Evolutionary conservation across 108 stramenopile genomes (phyloP), one percentile per base, ranked within the genome.

Genomic region (Skeletonema marinoi): DNA sequence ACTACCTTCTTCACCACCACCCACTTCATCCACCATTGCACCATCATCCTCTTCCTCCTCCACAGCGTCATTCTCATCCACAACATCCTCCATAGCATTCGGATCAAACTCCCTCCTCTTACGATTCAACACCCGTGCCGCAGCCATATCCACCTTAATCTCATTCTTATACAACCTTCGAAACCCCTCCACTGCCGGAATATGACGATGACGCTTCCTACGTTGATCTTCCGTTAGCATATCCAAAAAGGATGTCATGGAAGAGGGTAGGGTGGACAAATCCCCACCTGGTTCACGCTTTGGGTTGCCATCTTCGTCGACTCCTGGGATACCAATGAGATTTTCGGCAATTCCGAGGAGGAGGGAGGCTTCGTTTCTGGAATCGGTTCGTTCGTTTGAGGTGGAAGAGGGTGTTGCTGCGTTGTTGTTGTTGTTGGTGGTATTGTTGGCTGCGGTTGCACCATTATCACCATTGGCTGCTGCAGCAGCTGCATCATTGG

Each of bases 121-220:
- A 38, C 35, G 56, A 17, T 39, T 30, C 39, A 48, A 77, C 48
- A 60, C 62, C 48, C 91, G 54, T 0, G 90, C 89, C 68, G 86
- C 70, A 6, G 73, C 73, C 68, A 96, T 68, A 82, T 96, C 95
- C 16, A 68, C 77, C 84, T 91, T 93, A 66, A 92, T 74, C 83
- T 96, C 93, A 25, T 72, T 66, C 68, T 91, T 93, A 56, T 87
- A 81, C 59, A 96, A 72, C 65, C 74, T 74, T 36, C 88, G 88
- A 77, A 96, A 91, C 1, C 95, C 95, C 10, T 92, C 93, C 21
- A 93, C 93, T 10, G 84, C 84, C 4, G 95, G 95, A 36, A 96
- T 63, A 65, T 88, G 88, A 4, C 95, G 83, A 12, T 91, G 92
- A 10, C 95, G 71, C 19, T 85, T 88, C 3, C 89, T 78, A 11